Conservation (phyloP, 2,329 filamentous ascomycete species). For the Trichophyton benhamiae region DNA sequence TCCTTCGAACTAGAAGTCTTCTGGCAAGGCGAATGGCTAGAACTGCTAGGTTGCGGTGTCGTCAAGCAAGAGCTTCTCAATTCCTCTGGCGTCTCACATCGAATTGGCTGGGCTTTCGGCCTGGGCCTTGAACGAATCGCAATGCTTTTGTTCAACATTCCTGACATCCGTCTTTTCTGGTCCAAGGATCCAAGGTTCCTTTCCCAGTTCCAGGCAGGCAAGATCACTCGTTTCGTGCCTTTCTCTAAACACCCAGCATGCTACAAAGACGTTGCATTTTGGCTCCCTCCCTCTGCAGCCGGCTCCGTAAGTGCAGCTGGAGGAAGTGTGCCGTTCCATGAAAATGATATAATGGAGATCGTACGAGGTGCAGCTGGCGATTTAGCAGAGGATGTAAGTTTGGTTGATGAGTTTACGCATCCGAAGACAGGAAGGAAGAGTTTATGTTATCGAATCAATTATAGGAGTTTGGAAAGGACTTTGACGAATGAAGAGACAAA, state of each 20-base stretch:
- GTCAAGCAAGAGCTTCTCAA: constrained; percentile 70
- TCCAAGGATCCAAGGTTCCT: constrained; percentile 73
- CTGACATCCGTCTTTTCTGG: constrained; percentile 96
- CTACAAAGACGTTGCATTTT: constrained; percentile 89
- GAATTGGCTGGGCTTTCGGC: constrained; percentile 90
- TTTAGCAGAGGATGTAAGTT: constrained; percentile 70
- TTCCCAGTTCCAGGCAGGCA: constrained; percentile 56
- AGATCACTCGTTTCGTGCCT: constrained; percentile 57
- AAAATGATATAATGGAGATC: constrained; percentile 96
- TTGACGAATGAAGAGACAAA: constrained; percentile 75
- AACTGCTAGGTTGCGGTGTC: constrained; percentile 86
- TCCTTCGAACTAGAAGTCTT: constrained; percentile 95
- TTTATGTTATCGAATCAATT: constrained; percentile 85
- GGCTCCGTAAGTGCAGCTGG: constrained; percentile 27
- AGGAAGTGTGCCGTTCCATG: constrained; percentile 52
- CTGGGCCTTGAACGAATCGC: constrained; percentile 88
- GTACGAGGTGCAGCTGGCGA: constrained; percentile 73
- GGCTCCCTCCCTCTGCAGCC: constrained; percentile 47
- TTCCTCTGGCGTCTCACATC: constrained; percentile 60
- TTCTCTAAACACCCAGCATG: constrained; percentile 88
- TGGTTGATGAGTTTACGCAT: constrained; percentile 79
- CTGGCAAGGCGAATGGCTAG: constrained; percentile 90
- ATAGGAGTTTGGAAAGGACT: constrained; percentile 82
- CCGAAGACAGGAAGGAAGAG: constrained; percentile 73
- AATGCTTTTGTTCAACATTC: constrained; percentile 93